Evolutionary conservation across 495 filamentous ascomycete species (phyloP), one percentile per base, ranked within the genome.

Genomic region (Pseudomonodictys pantanalensis): DNA sequence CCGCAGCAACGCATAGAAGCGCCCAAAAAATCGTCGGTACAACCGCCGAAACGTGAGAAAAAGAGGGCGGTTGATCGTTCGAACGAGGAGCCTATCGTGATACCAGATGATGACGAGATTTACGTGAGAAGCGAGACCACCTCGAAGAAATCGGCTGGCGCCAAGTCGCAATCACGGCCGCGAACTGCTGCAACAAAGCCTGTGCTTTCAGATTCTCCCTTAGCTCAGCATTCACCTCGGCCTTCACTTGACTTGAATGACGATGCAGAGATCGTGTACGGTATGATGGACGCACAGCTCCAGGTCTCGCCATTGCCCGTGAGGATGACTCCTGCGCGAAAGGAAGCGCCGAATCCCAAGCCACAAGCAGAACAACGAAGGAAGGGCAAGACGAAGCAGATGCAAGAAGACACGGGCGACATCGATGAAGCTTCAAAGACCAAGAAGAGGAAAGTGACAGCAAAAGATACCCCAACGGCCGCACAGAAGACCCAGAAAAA

Each of bases 241-340:
- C 46, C 42, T 23, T 56, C 64, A 11, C 20, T 35, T 1, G 56
- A 51, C 17, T 32, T 46, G 28, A 52, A 57, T 26, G 64, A 66
- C 17, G 64, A 66, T 18, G 55, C 62, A 32, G 57, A 61, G 12
- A 18, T 56, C 5, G 49, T 62, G 10, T 48, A 64, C 22, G 58
- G 62, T 2, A 42, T 65, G 12, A 58, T 68, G 54, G 66, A 66
- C 45, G 41, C 55, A 28, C 51, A 43, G 18, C 52, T 68, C 20
- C 32, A 49, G 24, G 52, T 29, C 23, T n/a, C 52, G 26, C 24
- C n/a, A 11, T 18, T 4, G 45, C 46, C 17, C 9, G 11, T 20
- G 12, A 44, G n/a, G n/a, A 7, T 44, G 11, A 45, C 3, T 10
- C n/a, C 33, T 17, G 39, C 20, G 23, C 32, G 15, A 1, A 22